These are phyloP conservation scores for Jamesozyma piceae DNA, from an alignment of 805 yeast species.

Conservation along the genomic window DNA sequence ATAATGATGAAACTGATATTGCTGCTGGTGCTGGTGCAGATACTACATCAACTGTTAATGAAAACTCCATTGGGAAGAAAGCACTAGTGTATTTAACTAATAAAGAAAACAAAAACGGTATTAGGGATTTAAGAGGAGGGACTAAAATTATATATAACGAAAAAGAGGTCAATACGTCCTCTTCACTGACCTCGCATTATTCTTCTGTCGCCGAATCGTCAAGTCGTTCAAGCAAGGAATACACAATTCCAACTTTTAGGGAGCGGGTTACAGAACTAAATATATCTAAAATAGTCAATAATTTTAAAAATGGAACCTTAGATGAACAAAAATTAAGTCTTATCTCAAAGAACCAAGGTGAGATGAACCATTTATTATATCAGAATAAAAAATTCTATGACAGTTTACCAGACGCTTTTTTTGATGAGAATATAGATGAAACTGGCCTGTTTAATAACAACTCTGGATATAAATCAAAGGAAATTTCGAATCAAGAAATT, in stretches of 20 bases:
- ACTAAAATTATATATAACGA: too few relatives aligned
- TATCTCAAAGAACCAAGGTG: slow-evolving; percentile 4
- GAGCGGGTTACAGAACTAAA: slow-evolving; percentile 7
- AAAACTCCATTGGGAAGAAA: too few relatives aligned
- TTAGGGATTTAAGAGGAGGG: too few relatives aligned
- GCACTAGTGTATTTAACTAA: too few relatives aligned
- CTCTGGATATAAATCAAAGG: neutral
- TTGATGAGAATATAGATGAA: neutral
- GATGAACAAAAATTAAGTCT: slow-evolving; percentile 9
- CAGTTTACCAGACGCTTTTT: slow-evolving; percentile 4
- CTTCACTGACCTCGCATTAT: too few relatives aligned
- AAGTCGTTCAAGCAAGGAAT: slow-evolving; percentile 7
- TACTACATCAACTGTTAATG: too few relatives aligned
- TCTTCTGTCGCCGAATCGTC: neutral
- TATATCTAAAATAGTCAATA: slow-evolving; percentile 12
- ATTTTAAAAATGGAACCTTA: slow-evolving; percentile 13
- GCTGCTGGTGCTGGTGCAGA: too few relatives aligned
- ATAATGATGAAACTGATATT: too few relatives aligned
- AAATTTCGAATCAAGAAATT: neutral
- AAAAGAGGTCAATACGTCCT: too few relatives aligned
- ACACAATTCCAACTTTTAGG: slow-evolving; percentile 38
- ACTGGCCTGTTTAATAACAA: neutral
- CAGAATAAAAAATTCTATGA: slow-evolving; percentile 17
- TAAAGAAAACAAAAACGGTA: too few relatives aligned
- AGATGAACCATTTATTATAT: slow-evolving; percentile 4